A percentile compares a stretch with the other conserved stretches of the same genome.
Conservation (phyloP, 345 rosid species). For the Anacardium occidentale region DNA sequence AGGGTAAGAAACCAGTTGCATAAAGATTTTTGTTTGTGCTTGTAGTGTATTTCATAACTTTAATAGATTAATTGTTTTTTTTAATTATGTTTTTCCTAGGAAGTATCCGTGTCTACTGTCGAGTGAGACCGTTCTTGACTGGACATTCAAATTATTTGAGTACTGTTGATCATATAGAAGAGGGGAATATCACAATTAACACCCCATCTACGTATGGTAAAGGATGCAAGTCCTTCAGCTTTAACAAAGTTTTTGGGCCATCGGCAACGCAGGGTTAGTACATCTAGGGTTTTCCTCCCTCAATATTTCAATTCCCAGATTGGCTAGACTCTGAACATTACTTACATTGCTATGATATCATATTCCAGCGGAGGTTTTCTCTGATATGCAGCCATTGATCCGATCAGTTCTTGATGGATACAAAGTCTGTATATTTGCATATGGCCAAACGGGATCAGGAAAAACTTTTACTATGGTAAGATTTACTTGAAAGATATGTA, state of each 20-base stretch:
- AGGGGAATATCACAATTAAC: constrained; percentile 61
- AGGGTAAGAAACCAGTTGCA: constrained; percentile 46
- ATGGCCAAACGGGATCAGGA: constrained; percentile 98
- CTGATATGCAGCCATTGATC: constrained; percentile 92
- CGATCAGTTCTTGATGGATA: constrained; percentile 97
- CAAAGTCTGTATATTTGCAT: constrained; percentile 98
- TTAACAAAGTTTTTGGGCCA: constrained; percentile 93
- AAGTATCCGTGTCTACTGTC: constrained; percentile 92
- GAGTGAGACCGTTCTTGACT: constrained; percentile 85
- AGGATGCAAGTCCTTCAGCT: constrained; percentile 67
- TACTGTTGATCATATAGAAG: constrained; percentile 67
- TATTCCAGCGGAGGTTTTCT: constrained; percentile 87
- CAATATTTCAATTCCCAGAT: not conserved
- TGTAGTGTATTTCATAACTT: constrained; percentile 6
- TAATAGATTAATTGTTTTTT: constrained; percentile 10
- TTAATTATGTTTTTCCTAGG: constrained; percentile 42
- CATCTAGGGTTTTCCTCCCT: constrained; percentile 1
- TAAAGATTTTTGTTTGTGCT: constrained; percentile 11
- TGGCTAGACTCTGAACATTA: not conserved
- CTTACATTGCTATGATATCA: not conserved
- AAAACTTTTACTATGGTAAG: constrained; percentile 94
- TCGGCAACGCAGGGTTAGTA: constrained; percentile 79
- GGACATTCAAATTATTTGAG: constrained; percentile 66
- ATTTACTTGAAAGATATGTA: constrained; percentile 7
- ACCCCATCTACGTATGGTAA: constrained; percentile 79